Base-by-base conservation (phyloP, 1,284 basidiomycete genomes). In the Phlebopus sp. region DNA sequence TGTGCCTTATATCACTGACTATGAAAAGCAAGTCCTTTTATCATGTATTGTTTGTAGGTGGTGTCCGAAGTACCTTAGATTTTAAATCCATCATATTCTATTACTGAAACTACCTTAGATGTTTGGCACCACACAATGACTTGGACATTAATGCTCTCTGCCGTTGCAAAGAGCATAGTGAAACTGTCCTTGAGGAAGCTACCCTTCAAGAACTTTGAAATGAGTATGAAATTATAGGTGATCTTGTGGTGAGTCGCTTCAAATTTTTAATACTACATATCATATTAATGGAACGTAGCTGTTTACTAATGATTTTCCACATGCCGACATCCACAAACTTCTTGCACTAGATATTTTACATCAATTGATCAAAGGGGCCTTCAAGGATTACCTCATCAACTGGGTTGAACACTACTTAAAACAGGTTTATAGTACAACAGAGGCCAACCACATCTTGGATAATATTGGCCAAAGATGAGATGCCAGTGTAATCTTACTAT, bases 1-100 rank as follows among this genome's bases (percentile, higher is more conserved):
- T 38, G 50, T 45, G n/a, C 46, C 50, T 5, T 49, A 50, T 27
- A 54, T 52, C 23, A 50, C 43, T 1, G 50, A 54, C 43, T 54
- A 54, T 15, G 37, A 37, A 18, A 50, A 54, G 21, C 52, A 54
- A 29, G 49, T 39, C 9, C 19, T 50, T 2, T 14, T 50, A 11
- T 32, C 49, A 3, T 27, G 49, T 27, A 47, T 53, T 21, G 45
- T 55, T 3, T 31, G 35, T 5, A 41, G 30, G 2, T 51, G 46
- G 46, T 51, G 50, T 27, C 31, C 25, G 1, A 42, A 41, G 41
- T 49, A 38, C 9, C 34, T 38, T 19, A 6, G 6, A 3, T 23
- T 23, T 42, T 15, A 14, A 18, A 19, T 17, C 19, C 35, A 15
- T 19, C 21, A 18, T n/a, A 5, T 5, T 15, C 15, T n/a, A 17